Conservation (phyloP, 345 rosid genomes). For the Boechera divaricarpa region DNA sequence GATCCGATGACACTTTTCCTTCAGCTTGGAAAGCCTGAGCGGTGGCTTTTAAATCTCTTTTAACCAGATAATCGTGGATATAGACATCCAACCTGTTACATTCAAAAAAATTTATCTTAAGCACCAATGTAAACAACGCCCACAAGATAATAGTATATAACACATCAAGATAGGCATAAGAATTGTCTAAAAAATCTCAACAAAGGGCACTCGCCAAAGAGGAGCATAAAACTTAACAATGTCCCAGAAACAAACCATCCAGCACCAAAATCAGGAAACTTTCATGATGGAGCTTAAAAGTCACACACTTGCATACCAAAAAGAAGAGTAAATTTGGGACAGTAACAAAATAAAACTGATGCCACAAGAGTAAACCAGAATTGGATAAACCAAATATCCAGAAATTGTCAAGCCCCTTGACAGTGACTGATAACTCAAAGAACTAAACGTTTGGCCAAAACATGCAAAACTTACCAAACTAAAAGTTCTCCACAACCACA, state of each 20-base stretch:
- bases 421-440: conserved; percentile 38
- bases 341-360: conserved; percentile 29
- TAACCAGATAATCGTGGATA: conserved; percentile 94
- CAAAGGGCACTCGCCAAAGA: conserved; percentile 10
- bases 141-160: background rate
- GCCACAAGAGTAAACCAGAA: conserved; percentile 33
- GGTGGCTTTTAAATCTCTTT: conserved; percentile 92
- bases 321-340: conserved; percentile 26
- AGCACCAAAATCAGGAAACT: conserved; percentile 14
- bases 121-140: background rate
- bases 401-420: conserved; percentile 28
- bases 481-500: conserved; percentile 17
- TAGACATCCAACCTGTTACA: conserved; percentile 91
- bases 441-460: conserved; percentile 28
- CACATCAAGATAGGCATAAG: conserved; percentile 14
- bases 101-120: background rate
- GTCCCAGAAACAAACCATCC: conserved; percentile 28
- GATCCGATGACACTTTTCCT: conserved; percentile 97
- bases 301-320: conserved; percentile 20
- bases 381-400: conserved; percentile 30
- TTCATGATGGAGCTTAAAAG: background rate
- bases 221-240: conserved; percentile 1
- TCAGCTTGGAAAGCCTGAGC: conserved; percentile 99
- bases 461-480: conserved; percentile 31
- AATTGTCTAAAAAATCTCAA: background rate